phyloP scores from a whole-genome alignment of 495 filamentous ascomycete species.

The Penicillium antarcticum region DNA sequence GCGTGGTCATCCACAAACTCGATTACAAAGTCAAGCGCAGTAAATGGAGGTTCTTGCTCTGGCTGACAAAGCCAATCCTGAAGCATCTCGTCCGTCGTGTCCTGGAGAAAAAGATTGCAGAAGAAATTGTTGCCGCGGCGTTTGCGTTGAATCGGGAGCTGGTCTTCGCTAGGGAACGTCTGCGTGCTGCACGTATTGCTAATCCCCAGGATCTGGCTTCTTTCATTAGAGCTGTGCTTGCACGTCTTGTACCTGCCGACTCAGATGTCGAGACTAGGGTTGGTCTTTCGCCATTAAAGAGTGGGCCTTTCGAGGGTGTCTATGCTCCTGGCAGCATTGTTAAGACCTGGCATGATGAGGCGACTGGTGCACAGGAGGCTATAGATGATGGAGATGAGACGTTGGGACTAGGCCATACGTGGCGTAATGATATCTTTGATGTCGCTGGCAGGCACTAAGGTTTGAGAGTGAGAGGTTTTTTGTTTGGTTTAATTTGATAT shows the following conservation, averaged over 20 bases:
- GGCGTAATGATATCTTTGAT: conserved; percentile 87
- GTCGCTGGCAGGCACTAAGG: conserved; percentile 31
- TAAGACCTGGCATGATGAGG: conserved; percentile 83
- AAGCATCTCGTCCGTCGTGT: conserved; percentile 74
- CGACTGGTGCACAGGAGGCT: conserved; percentile 59
- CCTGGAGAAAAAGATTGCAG: conserved; percentile 74
- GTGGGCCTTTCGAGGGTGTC: conserved; percentile 73
- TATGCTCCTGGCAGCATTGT: conserved; percentile 88
- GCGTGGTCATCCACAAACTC: conserved; percentile 82
- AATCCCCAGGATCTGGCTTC: conserved; percentile 75
- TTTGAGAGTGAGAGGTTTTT: neutral
- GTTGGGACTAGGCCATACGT: conserved; percentile 42
- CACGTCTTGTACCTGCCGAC: conserved; percentile 68
- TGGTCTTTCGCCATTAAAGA: conserved; percentile 59
- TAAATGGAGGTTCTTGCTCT: conserved; percentile 71
- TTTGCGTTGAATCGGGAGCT: conserved; percentile 79
- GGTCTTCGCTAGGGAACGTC: conserved; percentile 77
- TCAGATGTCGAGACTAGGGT: conserved; percentile 70
- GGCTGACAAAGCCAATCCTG: conserved; percentile 82
- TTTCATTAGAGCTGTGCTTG: conserved; percentile 77
- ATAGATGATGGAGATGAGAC: conserved; percentile 53
- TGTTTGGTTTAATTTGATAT: neutral
- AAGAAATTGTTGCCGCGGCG: conserved; percentile 64
- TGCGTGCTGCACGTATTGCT: conserved; percentile 79
- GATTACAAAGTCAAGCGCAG: conserved; percentile 71